Evolutionary conservation across 768 basidiomycete genomes (phyloP), one percentile per base, ranked within the genome.

Genomic region (Leccinum broughii): DNA sequence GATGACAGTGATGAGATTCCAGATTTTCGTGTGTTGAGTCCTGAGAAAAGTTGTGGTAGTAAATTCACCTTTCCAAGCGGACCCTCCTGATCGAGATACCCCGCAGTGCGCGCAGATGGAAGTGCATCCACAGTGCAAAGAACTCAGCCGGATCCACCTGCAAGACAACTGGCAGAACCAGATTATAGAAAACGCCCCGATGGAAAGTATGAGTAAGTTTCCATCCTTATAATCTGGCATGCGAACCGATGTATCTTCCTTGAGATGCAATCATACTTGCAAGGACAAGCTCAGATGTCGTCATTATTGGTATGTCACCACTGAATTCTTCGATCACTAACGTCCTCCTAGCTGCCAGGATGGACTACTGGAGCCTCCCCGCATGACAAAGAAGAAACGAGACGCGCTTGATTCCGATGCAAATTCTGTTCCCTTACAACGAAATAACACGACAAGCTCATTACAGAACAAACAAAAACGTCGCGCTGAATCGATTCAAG

Each of bases 201-300:
- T 68, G 89, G 89, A 14, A 87, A 84, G 58, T 86, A 83, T 62
- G 76, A 78, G 90, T 88, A 64, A 60, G 82, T 61, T 50, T 13
- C 4, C 41, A 11, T 46, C 37, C 32, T 32, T 54, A 49, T 15
- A n/a, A 32, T 15, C 34, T n/a, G 13, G 10, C 15, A 11, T 52
- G n/a, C 24, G 34, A 30, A 22, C 8, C 55, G 22, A 57, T 15
- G 17, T 37, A 30, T n/a, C 54, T 34, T 44, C 49, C 46, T 10
- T 57, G 41, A 92, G 90, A 54, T 94, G 92, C 68, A 89, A 90
- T 64, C 92, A 94, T 65, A 55, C 80, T 22, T 94, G 92, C 79
- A 90, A 88, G 70, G 85, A 92, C 67, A 93, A 92, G 72, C 74
- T 77, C 4, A 80, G 77, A 48, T 94, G 92, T 68, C 83, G 87